A percentile compares a stretch with the other conserved stretches of the same genome.
phyloP scores from a whole-genome alignment of 2,329 filamentous ascomycete species.

The Pseudocercospora musae region DNA sequence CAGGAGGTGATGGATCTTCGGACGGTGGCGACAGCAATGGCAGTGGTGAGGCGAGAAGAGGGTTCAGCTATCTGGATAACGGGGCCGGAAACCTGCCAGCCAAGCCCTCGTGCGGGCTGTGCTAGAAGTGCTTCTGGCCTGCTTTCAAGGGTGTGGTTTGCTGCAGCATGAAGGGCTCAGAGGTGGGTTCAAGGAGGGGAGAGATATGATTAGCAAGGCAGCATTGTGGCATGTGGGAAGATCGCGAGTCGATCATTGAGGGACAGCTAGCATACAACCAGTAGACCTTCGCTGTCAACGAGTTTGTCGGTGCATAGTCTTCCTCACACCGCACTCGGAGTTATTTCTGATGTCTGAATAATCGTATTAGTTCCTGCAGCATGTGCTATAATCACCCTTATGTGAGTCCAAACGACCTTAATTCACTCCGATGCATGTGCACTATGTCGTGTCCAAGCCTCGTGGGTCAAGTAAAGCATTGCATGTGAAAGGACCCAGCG shows the following conservation, averaged over 20 bases:
- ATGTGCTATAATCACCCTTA: too few relatives aligned
- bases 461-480: too few relatives aligned
- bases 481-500: too few relatives aligned
- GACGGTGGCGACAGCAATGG: not conserved
- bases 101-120: not conserved
- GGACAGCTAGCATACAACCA: not conserved
- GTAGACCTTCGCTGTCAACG: too few relatives aligned
- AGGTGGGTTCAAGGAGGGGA: not conserved
- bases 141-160: not conserved
- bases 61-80: not conserved
- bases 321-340: not conserved
- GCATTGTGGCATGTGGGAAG: not conserved
- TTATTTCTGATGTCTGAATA: not conserved
- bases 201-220: not conserved
- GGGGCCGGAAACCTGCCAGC: not conserved
- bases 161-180: not conserved
- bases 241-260: not conserved
- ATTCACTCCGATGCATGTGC: too few relatives aligned
- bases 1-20: not conserved
- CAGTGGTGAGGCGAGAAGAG: not conserved
- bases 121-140: not conserved
- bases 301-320: too few relatives aligned
- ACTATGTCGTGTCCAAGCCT: too few relatives aligned
- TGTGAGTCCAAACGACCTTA: too few relatives aligned
- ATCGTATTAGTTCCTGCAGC: too few relatives aligned